phyloP scores from a whole-genome alignment of 2,329 filamentous ascomycete genomes.

The Mariannaea sp. region DNA sequence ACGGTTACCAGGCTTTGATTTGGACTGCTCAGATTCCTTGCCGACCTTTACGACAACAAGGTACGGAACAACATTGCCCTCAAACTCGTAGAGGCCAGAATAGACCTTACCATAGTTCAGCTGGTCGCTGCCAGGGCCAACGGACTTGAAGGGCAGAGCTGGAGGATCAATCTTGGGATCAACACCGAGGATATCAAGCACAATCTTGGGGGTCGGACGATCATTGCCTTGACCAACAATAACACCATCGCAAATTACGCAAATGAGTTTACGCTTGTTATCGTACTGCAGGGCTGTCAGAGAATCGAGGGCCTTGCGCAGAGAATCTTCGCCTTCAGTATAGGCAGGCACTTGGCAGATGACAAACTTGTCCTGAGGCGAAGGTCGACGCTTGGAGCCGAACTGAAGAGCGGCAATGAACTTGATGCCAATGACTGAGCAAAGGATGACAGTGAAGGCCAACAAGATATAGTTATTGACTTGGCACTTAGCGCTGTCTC shows the following conservation, averaged over 20 bases:
- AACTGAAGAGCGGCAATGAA: conserved; percentile 94
- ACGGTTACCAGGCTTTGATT: conserved; percentile 93
- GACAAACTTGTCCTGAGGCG: conserved; percentile 96
- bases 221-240: conserved; percentile 97
- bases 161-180: conserved; percentile 96
- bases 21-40: conserved; percentile 90
- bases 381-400: conserved; percentile 85
- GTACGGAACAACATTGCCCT: conserved; percentile 97
- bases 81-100: conserved; percentile 94
- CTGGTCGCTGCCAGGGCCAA: conserved; percentile 86
- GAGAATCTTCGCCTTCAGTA: conserved; percentile 94
- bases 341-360: conserved; percentile 98
- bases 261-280: conserved; percentile 97
- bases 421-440: conserved; percentile 79
- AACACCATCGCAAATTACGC: conserved; percentile 95
- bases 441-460: conserved; percentile 83
- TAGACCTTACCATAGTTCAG: conserved; percentile 99
- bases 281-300: conserved; percentile 94
- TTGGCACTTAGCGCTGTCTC: conserved; percentile 73
- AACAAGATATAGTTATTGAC: conserved; percentile 92
- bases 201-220: conserved; percentile 94
- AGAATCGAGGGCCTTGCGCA: conserved; percentile 91
- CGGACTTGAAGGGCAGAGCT: conserved; percentile 89
- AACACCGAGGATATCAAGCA: conserved; percentile 94
- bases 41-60: conserved; percentile 95